Evolutionary conservation across 2,329 filamentous ascomycete genomes (phyloP), one percentile per base, ranked within the genome.

Genomic region (Claviceps monticola): DNA sequence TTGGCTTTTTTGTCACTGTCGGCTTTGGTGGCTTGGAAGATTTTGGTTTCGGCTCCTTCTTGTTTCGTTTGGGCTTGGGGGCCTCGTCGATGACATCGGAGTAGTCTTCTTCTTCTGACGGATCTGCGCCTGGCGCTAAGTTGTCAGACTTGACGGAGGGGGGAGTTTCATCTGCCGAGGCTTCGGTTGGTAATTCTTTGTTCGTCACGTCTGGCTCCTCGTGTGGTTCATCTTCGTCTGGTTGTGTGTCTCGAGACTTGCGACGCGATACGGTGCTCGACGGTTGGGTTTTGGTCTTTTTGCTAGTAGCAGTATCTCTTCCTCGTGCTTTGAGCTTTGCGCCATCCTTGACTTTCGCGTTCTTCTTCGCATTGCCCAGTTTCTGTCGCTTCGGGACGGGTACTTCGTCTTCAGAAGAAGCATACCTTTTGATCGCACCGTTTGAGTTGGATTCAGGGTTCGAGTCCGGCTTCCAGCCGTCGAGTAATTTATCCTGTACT

Each of bases 41-140:
- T n/a, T 56, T 49, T n/a, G 61, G 58, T 21, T 66, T 67, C 51
- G 60, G 57, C 21, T 71, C 65, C 54, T 71, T 70, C 57, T 79
- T 83, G 62, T 75, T 79, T 29, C 74, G 74, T 48, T 81, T 79
- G 9, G 80, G 77, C 26, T 74, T 71, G 49, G 67, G 79, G 2
- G 73, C 74, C 56, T 91, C 86, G 62, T 95, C 90, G 42, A 93
- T 71, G n/a, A 95, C 74, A 4, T 69, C 65, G 0, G 65, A 66
- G 45, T 69, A 67, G 34, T 70, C 69, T n/a, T 69, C 68, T 50
- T 68, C 62, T 50, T 61, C 56, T 4, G 62, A 9, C 29, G 29
- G 29, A 34, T 34, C 49, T 5, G 48, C 54, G 29, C 3, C 9
- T n/a, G 56, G 53, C 17, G 58, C 58, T 8, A 53, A 19, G 6